Evolutionary conservation across 148 eudicot species (phyloP).

Genomic region (Nyssa sinensis): DNA sequence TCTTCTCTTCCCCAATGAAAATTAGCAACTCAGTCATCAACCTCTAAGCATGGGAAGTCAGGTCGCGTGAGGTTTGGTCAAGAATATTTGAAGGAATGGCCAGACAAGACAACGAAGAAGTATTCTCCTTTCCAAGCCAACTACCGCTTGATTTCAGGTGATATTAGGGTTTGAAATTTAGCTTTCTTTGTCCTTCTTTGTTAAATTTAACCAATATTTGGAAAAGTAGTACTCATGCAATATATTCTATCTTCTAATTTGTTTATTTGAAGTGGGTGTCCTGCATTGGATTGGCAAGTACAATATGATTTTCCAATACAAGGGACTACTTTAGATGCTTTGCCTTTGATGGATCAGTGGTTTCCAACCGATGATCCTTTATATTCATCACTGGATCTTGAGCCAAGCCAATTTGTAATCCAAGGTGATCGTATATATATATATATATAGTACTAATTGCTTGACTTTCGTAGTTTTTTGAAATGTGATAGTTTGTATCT

Average conservation of each 20-base stretch:
- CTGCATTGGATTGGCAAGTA: conserved; percentile 20
- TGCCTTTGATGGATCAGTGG: conserved; percentile 25
- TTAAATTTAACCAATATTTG: not conserved
- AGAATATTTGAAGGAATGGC: conserved; percentile 15
- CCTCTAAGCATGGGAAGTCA: conserved; percentile 24
- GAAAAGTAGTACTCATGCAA: not conserved
- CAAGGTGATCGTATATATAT: conserved; percentile 18
- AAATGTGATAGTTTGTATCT: too few species aligned
- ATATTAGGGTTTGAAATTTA: not conserved
- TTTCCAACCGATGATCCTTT: conserved; percentile 30
- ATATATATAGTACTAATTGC: too few species aligned
- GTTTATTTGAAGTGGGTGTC: conserved; percentile 4
- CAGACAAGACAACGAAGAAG: conserved; percentile 19
- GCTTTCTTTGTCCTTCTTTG: not conserved
- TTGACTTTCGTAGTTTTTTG: too few species aligned
- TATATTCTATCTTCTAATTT: not conserved
- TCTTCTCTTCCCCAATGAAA: conserved; percentile 4
- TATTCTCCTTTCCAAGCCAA: conserved; percentile 28
- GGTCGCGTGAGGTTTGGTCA: conserved; percentile 22
- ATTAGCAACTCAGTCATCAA: not conserved
- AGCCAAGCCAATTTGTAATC: conserved; percentile 8
- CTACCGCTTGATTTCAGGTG: conserved; percentile 40
- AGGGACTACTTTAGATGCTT: conserved; percentile 24
- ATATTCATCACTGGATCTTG: conserved; percentile 22
- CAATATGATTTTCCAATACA: conserved; percentile 13